Conservation (phyloP, 106 monocot species). For the Vanilla planifolia region DNA sequence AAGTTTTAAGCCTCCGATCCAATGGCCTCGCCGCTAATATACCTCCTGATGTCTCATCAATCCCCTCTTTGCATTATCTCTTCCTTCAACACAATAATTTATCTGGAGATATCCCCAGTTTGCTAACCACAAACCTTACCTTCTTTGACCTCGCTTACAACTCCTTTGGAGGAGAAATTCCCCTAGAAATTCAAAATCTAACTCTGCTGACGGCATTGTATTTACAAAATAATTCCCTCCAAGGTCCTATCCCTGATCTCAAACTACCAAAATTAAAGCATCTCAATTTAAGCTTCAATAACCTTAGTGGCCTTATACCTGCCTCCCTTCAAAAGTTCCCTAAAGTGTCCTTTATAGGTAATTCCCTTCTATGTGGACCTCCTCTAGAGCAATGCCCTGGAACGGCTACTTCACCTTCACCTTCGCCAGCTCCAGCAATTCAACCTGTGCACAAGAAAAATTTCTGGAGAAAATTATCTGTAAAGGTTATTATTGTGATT, state of each 20-base stretch:
- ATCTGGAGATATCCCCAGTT: background rate
- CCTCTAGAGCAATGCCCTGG: conserved; percentile 26
- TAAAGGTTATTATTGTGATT: conserved; percentile 45
- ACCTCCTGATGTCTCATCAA: background rate
- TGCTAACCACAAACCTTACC: background rate
- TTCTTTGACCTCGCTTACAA: background rate
- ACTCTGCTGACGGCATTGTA: conserved; percentile 32
- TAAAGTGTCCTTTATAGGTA: conserved; percentile 58
- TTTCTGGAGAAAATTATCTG: conserved; percentile 28
- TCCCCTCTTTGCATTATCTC: background rate
- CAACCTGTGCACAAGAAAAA: no score
- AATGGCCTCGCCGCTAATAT: background rate
- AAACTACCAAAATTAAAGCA: conserved; percentile 39
- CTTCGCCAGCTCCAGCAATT: background rate
- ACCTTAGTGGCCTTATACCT: conserved; percentile 49
- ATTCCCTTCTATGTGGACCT: conserved; percentile 31
- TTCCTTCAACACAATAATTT: conserved; percentile 1
- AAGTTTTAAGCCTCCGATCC: conserved; percentile 4
- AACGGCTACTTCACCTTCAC: conserved; percentile 6
- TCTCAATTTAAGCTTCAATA: conserved; percentile 65
- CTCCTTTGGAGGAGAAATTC: conserved; percentile 3
- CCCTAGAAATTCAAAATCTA: conserved; percentile 32
- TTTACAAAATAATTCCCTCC: conserved; percentile 69
- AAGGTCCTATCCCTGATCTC: conserved; percentile 66
- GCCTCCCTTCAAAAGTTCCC: conserved; percentile 35